Percentiles rank a stretch among this genome's conserved stretches.
phyloP scores from a whole-genome alignment of 1,284 basidiomycete species.

The Cerioporus squamosus region DNA sequence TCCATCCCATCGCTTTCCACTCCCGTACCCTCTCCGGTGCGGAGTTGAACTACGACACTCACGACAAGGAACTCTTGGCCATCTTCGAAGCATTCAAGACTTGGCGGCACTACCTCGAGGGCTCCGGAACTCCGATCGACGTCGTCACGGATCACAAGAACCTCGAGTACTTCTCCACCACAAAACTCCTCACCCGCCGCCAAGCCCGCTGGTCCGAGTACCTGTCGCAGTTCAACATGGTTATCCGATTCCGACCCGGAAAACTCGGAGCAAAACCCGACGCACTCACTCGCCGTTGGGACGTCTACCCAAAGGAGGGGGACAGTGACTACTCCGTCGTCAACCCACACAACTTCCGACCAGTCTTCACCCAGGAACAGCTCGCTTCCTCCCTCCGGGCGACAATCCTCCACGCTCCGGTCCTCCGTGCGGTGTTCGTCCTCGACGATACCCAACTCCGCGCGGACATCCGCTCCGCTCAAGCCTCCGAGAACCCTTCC shows the following conservation, averaged over 20 bases:
- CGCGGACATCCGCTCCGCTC: slow-evolving; percentile 11
- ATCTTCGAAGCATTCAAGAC: slow-evolving; percentile 32
- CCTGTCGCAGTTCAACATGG: not conserved
- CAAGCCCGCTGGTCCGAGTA: too few species aligned
- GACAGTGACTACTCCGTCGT: slow-evolving; percentile 26
- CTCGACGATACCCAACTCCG: slow-evolving; percentile 9
- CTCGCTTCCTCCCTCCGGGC: slow-evolving; percentile 19
- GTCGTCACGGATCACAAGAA: slow-evolving; percentile 36
- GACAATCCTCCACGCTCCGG: slow-evolving; percentile 16
- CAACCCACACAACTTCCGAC: slow-evolving; percentile 34
- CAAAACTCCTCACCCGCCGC: not conserved
- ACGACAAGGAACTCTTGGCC: slow-evolving; percentile 44
- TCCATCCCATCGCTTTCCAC: slow-evolving; percentile 38
- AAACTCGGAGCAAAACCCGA: slow-evolving; percentile 11
- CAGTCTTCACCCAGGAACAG: slow-evolving; percentile 30
- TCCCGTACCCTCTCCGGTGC: slow-evolving; percentile 14
- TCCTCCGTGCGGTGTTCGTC: slow-evolving; percentile 11
- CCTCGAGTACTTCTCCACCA: slow-evolving; percentile 27
- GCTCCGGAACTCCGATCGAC: slow-evolving; percentile 17
- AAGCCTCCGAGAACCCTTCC: not conserved
- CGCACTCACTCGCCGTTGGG: not conserved
- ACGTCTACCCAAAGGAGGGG: slow-evolving; percentile 19
- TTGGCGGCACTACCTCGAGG: slow-evolving; percentile 35
- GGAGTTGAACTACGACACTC: slow-evolving; percentile 38
- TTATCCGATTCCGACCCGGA: slow-evolving; percentile 10